A percentile compares a stretch with the other conserved stretches of the same genome.
These are phyloP conservation scores for Talaromyces ruber DNA, from an alignment of 495 filamentous ascomycete genomes.

Conservation along the genomic window DNA sequence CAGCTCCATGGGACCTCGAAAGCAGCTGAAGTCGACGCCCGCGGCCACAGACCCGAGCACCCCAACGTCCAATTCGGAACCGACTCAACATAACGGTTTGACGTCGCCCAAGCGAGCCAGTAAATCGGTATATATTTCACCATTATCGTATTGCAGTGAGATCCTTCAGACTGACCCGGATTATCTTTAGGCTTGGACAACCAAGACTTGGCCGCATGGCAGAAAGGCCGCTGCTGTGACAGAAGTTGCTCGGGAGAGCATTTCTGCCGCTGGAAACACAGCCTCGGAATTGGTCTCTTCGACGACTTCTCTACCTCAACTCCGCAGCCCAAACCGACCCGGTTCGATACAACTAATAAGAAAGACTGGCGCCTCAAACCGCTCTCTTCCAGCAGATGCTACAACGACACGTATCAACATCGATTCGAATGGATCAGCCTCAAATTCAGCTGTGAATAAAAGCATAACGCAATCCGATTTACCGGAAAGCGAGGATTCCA, in stretches of 20 bases:
- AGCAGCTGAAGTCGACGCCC: slow-evolving; percentile 54
- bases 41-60: slow-evolving; percentile 30
- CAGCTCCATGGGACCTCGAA: slow-evolving; percentile 51
- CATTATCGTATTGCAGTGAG: neutral
- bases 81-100: slow-evolving; percentile 12
- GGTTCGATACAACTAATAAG: slow-evolving; percentile 35
- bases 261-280: slow-evolving; percentile 48
- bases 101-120: slow-evolving; percentile 24
- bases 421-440: slow-evolving; percentile 31
- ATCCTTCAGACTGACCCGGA: neutral
- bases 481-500: neutral
- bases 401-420: slow-evolving; percentile 43
- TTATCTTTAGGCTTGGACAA: slow-evolving; percentile 36
- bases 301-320: slow-evolving; percentile 22
- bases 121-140: slow-evolving; percentile 22
- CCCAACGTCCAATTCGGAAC: slow-evolving; percentile 16
- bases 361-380: slow-evolving; percentile 28
- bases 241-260: slow-evolving; percentile 69
- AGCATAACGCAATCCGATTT: neutral
- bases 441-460: neutral
- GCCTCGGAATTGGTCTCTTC: slow-evolving; percentile 28
- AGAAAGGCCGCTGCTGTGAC: slow-evolving; percentile 65
- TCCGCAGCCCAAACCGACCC: slow-evolving; percentile 17
- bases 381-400: slow-evolving; percentile 39
- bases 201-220: slow-evolving; percentile 53